A percentile compares a stretch with the other conserved stretches of the same genome.
Evolutionary conservation across 352 stramenopile genomes (phyloP).

Genomic region (Globisporangium alternatum): DNA sequence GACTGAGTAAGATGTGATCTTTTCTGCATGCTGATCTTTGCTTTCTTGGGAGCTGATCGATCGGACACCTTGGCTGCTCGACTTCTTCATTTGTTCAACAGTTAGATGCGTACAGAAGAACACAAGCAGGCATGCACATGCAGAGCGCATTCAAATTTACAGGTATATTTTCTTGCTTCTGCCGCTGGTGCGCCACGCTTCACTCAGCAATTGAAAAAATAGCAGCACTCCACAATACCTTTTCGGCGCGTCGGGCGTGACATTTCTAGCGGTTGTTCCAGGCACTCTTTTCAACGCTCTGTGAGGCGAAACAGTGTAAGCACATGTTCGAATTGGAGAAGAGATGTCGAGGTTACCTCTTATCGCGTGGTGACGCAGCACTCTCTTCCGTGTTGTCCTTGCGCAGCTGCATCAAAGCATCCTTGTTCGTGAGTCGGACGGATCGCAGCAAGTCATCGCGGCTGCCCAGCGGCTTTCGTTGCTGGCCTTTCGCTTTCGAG

Average conservation of each 20-base stretch:
- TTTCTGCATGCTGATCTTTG: conserved; percentile 4
- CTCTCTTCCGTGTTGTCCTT: conserved; percentile 9
- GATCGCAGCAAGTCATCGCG: conserved; percentile 64
- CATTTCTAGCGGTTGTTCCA: conserved; percentile 21
- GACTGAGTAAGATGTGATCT: conserved; percentile 2
- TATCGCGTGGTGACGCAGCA: conserved; percentile 16
- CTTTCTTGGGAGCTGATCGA: conserved; percentile 8
- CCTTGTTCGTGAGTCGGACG: conserved; percentile 73
- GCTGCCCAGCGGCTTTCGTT: conserved; percentile 59
- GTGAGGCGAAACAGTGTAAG: conserved; percentile 18
- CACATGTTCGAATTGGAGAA: conserved; percentile 1
- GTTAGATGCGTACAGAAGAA: conserved; percentile 4
- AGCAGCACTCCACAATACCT: conserved; percentile 36
- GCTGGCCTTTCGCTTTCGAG: conserved; percentile 30
- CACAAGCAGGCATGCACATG: background rate
- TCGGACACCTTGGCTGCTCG: background rate
- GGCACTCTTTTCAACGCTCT: conserved; percentile 29
- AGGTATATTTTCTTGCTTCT: conserved; percentile 21
- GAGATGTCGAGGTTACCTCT: conserved; percentile 36
- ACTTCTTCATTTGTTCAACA: conserved; percentile 11
- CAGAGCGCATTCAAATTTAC: conserved; percentile 11
- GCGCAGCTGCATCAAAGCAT: conserved; percentile 62
- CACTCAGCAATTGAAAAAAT: background rate
- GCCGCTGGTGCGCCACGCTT: background rate
- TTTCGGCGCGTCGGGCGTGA: conserved; percentile 27